Percentiles rank a stretch among this genome's conserved stretches.
phyloP scores from a whole-genome alignment of 768 basidiomycete genomes.

The Mycena polygramma region DNA sequence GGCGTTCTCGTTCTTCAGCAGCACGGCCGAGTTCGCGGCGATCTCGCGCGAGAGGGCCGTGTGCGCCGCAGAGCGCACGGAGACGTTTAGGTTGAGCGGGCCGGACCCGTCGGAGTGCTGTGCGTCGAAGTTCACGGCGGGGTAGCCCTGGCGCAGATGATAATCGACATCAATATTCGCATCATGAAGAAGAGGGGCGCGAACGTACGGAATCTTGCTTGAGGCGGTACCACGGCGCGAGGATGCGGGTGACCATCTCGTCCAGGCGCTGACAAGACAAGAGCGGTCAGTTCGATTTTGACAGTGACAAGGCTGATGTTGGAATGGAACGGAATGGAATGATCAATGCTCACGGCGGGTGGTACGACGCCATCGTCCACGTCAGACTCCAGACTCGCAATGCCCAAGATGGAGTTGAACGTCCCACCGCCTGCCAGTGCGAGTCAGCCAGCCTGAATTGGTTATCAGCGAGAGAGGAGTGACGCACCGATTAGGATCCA shows the following conservation, averaged over 20 bases:
- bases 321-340: conserved; percentile 23
- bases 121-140: conserved; percentile 60
- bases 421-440: conserved; percentile 51
- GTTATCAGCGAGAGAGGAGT: conserved; percentile 27
- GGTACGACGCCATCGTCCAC: conserved; percentile 53
- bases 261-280: conserved; percentile 50
- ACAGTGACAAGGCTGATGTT: conserved; percentile 2
- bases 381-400: conserved; percentile 47
- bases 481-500: conserved; percentile 54
- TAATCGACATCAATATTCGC: conserved; percentile 80
- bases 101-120: conserved; percentile 62
- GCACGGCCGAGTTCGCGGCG: conserved; percentile 73
- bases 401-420: conserved; percentile 42
- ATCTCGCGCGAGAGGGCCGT: conserved; percentile 71
- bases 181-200: background rate
- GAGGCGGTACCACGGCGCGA: conserved; percentile 61
- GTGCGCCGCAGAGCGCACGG: conserved; percentile 58
- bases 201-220: conserved; percentile 56
- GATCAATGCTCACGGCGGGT: conserved; percentile 40
- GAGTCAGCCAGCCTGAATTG: conserved; percentile 43
- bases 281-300: background rate
- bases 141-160: conserved; percentile 66
- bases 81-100: conserved; percentile 56
- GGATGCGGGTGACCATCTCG: conserved; percentile 61
- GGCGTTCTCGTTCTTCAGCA: conserved; percentile 81